phyloP scores from a whole-genome alignment of 768 basidiomycete genomes.

The Coprinellus aureogranulatus region DNA sequence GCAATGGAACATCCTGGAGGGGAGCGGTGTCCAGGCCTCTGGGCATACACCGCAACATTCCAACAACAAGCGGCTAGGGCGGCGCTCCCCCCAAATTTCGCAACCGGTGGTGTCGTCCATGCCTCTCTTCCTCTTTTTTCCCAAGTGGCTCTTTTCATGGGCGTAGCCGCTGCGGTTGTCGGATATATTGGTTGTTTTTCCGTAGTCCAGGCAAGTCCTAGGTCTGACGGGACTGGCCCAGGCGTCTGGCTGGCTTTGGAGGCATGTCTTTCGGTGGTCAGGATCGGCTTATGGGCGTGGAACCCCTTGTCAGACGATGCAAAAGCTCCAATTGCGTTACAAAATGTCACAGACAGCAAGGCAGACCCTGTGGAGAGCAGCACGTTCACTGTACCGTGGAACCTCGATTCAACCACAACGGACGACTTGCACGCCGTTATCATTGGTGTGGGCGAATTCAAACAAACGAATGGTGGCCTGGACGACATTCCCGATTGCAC shows the following conservation, averaged over 20 bases:
- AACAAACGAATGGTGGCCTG: background rate
- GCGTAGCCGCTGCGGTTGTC: constrained; percentile 1
- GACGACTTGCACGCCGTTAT: background rate
- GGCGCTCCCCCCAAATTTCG: background rate
- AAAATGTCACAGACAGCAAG: background rate
- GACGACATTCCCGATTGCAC: background rate
- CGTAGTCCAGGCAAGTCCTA: constrained; percentile 7
- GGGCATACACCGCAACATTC: too few relatives aligned
- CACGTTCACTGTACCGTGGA: background rate
- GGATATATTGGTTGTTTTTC: constrained; percentile 19
- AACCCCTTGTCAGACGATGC: constrained; percentile 10
- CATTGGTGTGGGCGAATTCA: background rate
- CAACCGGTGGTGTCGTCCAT: background rate
- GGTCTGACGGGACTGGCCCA: constrained; percentile 1
- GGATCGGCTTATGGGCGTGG: constrained; percentile 13
- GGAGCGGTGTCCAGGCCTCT: too few relatives aligned
- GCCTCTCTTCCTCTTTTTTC: background rate
- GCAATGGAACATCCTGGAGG: too few relatives aligned
- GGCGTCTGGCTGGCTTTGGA: constrained; percentile 15
- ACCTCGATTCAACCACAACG: background rate
- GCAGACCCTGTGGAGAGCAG: background rate
- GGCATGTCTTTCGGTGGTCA: constrained; percentile 8
- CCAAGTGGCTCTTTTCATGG: constrained; percentile 3
- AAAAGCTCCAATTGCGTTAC: background rate
- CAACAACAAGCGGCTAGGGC: background rate